A percentile compares a stretch with the other conserved stretches of the same genome.
Conservation (phyloP, 441 rosid genomes). For the Viola pubescens region DNA sequence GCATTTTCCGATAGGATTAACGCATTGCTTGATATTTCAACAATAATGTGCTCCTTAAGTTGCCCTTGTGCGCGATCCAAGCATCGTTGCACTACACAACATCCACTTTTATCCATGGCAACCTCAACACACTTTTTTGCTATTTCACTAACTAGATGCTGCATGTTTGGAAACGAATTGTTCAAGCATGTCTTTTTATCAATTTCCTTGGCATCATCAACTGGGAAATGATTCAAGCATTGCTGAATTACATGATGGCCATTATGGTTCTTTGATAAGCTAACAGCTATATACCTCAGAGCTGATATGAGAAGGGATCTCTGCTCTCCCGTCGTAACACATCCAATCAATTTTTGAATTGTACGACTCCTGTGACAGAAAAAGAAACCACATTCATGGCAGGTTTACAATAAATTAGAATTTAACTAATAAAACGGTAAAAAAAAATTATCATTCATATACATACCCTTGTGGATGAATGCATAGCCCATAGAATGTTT, state of each 20-base stretch:
- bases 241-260: conserved; percentile 34
- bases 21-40: conserved; percentile 20
- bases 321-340: conserved; percentile 13
- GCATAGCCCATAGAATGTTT: conserved; percentile 22
- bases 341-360: conserved; percentile 31
- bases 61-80: conserved; percentile 15
- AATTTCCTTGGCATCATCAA: conserved; percentile 28
- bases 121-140: conserved; percentile 21
- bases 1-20: conserved; percentile 25
- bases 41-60: conserved; percentile 18
- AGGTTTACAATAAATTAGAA: neutral
- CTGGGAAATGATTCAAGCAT: conserved; percentile 25
- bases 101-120: conserved; percentile 38
- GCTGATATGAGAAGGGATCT: conserved; percentile 13
- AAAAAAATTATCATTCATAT: neutral
- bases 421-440: neutral
- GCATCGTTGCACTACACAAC: conserved; percentile 32
- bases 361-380: conserved; percentile 24
- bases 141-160: conserved; percentile 26
- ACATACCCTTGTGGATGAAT: conserved; percentile 29
- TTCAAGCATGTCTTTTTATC: neutral
- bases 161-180: conserved; percentile 1
- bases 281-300: conserved; percentile 18
- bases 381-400: neutral
- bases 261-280: conserved; percentile 20